Percentiles rank a stretch among this genome's conserved stretches.
Conservation (phyloP, 441 rosid genomes). For the Gossypium schwendimanii region DNA sequence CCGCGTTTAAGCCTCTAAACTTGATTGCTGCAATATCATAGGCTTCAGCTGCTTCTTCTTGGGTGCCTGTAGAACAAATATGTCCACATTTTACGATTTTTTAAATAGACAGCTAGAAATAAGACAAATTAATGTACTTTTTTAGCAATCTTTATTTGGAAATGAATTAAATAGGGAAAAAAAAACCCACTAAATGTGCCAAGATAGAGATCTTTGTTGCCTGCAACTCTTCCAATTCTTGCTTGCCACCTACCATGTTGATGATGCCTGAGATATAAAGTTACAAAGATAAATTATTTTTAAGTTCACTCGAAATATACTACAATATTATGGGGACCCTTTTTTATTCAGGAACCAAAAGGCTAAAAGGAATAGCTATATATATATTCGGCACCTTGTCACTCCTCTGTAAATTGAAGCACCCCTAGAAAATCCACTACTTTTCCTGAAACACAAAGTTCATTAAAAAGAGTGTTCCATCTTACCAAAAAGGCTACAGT, state of each 20-base stretch:
- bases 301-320: neutral
- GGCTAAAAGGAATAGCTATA: neutral
- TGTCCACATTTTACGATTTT: neutral
- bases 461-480: neutral
- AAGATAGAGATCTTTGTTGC: slow-evolving; percentile 94
- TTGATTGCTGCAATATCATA: slow-evolving; percentile 94
- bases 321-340: too few species aligned
- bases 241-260: slow-evolving; percentile 99
- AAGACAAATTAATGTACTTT: neutral
- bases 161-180: neutral
- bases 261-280: slow-evolving; percentile 54
- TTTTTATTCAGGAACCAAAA: neutral
- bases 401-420: slow-evolving; percentile 81
- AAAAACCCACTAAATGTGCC: slow-evolving; percentile 92
- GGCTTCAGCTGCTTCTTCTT: slow-evolving; percentile 95
- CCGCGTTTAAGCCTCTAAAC: slow-evolving; percentile 76
- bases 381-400: slow-evolving; percentile 41
- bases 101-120: neutral
- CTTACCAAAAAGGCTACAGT: neutral
- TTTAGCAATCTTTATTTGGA: neutral
- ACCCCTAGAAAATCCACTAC: slow-evolving; percentile 76
- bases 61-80: slow-evolving; percentile 46
- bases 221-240: slow-evolving; percentile 92
- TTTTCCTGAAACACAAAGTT: slow-evolving; percentile 35
- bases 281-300: neutral